These are phyloP conservation scores for Proliferodiscus dingleyae DNA, from an alignment of 2,329 filamentous ascomycete species.

Conservation along the genomic window DNA sequence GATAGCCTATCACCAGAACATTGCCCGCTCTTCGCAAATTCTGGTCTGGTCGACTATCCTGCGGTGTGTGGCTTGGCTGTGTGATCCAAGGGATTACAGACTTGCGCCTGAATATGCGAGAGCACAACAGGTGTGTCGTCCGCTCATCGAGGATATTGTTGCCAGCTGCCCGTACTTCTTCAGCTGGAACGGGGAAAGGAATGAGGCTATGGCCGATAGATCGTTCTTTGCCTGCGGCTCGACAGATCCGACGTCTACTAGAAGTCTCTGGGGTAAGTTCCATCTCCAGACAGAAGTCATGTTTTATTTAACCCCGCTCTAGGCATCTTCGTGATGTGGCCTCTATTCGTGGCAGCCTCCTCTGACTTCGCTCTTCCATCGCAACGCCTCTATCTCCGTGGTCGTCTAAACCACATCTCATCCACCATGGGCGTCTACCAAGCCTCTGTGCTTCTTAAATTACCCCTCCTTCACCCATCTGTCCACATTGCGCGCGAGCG, in stretches of 20 bases:
- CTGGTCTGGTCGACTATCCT: slow-evolving; percentile 51
- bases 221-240: slow-evolving; percentile 50
- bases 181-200: slow-evolving; percentile 48
- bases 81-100: slow-evolving; percentile 53
- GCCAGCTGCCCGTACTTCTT: slow-evolving; percentile 56
- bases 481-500: slow-evolving; percentile 15
- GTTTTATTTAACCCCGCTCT: too few relatives aligned
- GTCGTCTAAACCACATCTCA: slow-evolving; percentile 20
- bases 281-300: too few relatives aligned
- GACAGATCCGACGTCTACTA: slow-evolving; percentile 19
- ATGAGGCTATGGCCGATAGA: slow-evolving; percentile 24
- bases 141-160: slow-evolving; percentile 53
- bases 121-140: slow-evolving; percentile 44
- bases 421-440: slow-evolving; percentile 23
- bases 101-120: slow-evolving; percentile 56
- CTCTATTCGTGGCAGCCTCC: slow-evolving; percentile 18
- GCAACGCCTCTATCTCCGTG: slow-evolving; percentile 18
- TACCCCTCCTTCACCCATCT: slow-evolving; percentile 12
- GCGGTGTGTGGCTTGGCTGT: slow-evolving; percentile 55
- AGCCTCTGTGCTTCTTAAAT: slow-evolving; percentile 19
- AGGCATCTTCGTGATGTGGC: slow-evolving; percentile 21
- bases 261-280: slow-evolving; percentile 13
- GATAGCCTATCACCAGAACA: slow-evolving; percentile 53
- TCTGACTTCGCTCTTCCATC: slow-evolving; percentile 22
- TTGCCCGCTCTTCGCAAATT: slow-evolving; percentile 49